Conservation (phyloP, 106 monocot species). For the Dactylorhiza incarnata region DNA sequence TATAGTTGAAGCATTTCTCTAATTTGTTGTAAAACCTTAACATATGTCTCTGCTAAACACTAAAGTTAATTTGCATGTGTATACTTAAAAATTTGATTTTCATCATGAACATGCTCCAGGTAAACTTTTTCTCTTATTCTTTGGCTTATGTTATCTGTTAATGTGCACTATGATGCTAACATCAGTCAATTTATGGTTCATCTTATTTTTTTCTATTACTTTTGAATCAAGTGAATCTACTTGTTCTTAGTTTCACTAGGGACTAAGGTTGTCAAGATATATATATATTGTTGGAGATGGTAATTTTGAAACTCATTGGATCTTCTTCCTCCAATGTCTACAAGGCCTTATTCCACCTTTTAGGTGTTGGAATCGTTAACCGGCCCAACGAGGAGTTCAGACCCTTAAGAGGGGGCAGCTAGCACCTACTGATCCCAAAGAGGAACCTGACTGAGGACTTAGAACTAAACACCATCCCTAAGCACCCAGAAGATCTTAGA, state of each 20-base stretch:
- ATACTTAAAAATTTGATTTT: constrained; percentile 72
- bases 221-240: neutral
- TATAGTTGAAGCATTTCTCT: neutral
- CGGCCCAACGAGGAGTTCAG: no score
- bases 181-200: neutral
- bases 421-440: no score
- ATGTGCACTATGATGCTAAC: neutral
- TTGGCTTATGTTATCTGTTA: neutral
- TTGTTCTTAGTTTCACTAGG: neutral
- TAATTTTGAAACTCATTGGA: neutral
- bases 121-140: constrained; percentile 19
- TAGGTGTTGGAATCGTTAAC: no score
- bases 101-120: constrained; percentile 97
- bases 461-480: no score
- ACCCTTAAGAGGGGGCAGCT: no score
- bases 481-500: no score
- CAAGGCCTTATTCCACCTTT: no score
- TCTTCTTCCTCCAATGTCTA: no score
- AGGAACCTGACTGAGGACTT: no score
- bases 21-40: neutral
- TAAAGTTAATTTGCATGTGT: constrained; percentile 55
- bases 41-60: neutral
- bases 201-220: neutral
- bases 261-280: constrained; percentile 23
- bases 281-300: constrained; percentile 37